phyloP scores from a whole-genome alignment of 768 basidiomycete genomes.

The Russula olivacea region DNA sequence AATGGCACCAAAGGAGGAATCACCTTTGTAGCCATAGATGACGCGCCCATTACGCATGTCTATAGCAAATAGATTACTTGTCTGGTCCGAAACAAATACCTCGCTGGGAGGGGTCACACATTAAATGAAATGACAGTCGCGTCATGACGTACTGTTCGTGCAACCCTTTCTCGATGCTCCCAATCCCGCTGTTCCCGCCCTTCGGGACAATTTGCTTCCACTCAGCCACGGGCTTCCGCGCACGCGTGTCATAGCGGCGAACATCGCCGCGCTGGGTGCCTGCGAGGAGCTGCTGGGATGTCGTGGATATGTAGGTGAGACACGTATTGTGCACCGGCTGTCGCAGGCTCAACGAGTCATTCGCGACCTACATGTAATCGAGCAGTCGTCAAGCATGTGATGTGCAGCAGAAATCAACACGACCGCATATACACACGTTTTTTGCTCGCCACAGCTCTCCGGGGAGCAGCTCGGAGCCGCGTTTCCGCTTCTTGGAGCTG shows the following conservation, averaged over 20 bases:
- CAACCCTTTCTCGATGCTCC: constrained; percentile 49
- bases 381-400: background rate
- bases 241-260: constrained; percentile 71
- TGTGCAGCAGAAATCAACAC: background rate
- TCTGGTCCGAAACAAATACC: constrained; percentile 61
- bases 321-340: constrained; percentile 74
- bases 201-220: constrained; percentile 55
- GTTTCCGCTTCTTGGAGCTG: constrained; percentile 51
- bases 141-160: constrained; percentile 48
- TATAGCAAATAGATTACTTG: constrained; percentile 55
- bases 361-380: constrained; percentile 47
- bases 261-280: constrained; percentile 73
- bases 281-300: constrained; percentile 50
- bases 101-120: constrained; percentile 43
- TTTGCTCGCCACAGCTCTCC: constrained; percentile 82
- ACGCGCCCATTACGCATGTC: constrained; percentile 65
- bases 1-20: too few relatives aligned
- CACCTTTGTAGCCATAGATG: constrained; percentile 64
- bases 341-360: constrained; percentile 68
- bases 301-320: constrained; percentile 48
- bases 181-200: constrained; percentile 46
- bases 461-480: constrained; percentile 50
- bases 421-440: constrained; percentile 44
- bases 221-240: constrained; percentile 59
- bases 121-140: constrained; percentile 27